A percentile compares a stretch with the other conserved stretches of the same genome.
Evolutionary conservation across 352 stramenopile species (phyloP).

Genomic region (Albugo laibachii): DNA sequence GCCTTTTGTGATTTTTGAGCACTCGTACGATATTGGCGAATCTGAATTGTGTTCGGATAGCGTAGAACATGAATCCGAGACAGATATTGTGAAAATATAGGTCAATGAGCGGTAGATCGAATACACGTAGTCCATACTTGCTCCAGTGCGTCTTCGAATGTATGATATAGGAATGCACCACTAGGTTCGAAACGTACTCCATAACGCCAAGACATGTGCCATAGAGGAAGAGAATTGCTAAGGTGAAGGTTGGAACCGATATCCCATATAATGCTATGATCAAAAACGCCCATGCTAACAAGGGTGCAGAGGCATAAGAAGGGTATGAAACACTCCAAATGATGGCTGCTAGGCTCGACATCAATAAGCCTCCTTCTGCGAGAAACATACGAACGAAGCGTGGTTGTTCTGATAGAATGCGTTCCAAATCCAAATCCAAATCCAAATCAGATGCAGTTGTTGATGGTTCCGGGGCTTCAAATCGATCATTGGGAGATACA

Average conservation of each 20-base stretch:
- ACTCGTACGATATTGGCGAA: conserved; percentile 42
- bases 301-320: conserved; percentile 43
- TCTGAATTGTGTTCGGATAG: conserved; percentile 50
- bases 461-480: background rate
- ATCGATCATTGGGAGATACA: background rate
- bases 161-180: conserved; percentile 13
- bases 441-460: background rate
- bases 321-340: conserved; percentile 27
- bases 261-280: conserved; percentile 48
- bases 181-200: conserved; percentile 56
- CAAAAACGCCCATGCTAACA: conserved; percentile 44
- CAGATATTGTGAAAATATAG: conserved; percentile 54
- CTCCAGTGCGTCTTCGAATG: conserved; percentile 21
- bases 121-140: conserved; percentile 35
- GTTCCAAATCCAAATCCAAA: conserved; percentile 24
- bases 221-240: conserved; percentile 45
- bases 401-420: conserved; percentile 35
- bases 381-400: conserved; percentile 45
- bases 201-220: conserved; percentile 24
- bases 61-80: conserved; percentile 56
- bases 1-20: conserved; percentile 7
- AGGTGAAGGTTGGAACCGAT: conserved; percentile 20
- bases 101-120: conserved; percentile 57
- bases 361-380: conserved; percentile 34
- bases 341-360: conserved; percentile 4